Conservation (phyloP, 2,329 filamentous ascomycete genomes). For the Tolypocladium ovalisporum region DNA sequence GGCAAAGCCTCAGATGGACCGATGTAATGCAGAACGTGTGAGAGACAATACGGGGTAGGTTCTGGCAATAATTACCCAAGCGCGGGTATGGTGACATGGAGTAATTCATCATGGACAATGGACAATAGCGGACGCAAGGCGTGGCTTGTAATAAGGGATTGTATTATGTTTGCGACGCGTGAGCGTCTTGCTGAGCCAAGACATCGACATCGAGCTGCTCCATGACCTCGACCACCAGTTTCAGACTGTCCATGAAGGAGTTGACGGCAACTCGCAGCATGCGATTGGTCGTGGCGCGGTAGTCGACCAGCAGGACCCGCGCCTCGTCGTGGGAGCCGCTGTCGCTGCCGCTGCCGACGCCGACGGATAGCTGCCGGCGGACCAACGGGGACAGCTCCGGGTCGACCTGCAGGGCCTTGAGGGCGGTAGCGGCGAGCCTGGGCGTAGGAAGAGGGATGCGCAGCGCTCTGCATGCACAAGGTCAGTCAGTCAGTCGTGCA, state of each 20-base stretch:
- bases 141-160: background rate
- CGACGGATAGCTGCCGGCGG: constrained; percentile 55
- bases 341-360: constrained; percentile 13
- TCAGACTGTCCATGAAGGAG: constrained; percentile 85
- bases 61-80: background rate
- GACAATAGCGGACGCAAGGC: background rate
- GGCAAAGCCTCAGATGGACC: background rate
- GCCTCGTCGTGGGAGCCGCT: constrained; percentile 12
- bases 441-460: constrained; percentile 71
- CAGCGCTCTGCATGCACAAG: constrained; percentile 44
- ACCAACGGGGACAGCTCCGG: constrained; percentile 81
- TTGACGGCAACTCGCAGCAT: constrained; percentile 96
- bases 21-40: background rate
- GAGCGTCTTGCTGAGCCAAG: constrained; percentile 28
- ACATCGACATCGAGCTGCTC: constrained; percentile 82
- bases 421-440: constrained; percentile 66
- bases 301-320: constrained; percentile 58
- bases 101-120: background rate
- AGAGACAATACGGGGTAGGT: background rate
- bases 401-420: constrained; percentile 71
- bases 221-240: constrained; percentile 80
- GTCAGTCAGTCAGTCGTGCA: background rate
- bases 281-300: constrained; percentile 82
- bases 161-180: background rate
- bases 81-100: background rate